Percentiles rank a stretch among this genome's conserved stretches.
Evolutionary conservation across 352 stramenopile genomes (phyloP).

Genomic region (Globisporangium alternatum): DNA sequence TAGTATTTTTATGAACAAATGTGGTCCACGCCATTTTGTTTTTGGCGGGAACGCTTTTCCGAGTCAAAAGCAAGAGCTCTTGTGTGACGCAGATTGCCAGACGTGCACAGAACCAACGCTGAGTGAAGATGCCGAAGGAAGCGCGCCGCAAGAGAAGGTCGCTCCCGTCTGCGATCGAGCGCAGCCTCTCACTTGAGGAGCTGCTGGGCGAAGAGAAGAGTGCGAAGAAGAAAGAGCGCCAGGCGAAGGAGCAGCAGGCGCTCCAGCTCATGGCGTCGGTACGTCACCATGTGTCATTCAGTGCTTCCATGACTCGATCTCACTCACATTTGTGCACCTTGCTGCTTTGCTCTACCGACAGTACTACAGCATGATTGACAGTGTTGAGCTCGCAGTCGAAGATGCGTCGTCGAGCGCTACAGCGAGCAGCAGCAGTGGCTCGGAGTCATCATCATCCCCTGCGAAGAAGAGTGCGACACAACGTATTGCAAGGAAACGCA

Average conservation of each 20-base stretch:
- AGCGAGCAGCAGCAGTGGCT: slow-evolving; percentile 4
- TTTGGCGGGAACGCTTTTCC: slow-evolving; percentile 2
- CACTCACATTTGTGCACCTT: neutral
- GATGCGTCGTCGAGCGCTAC: neutral
- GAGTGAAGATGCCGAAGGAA: slow-evolving; percentile 3
- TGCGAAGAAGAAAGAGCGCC: slow-evolving; percentile 9
- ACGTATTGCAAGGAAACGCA: neutral
- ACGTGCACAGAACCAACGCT: neutral
- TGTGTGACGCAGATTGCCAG: neutral
- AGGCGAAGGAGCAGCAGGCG: slow-evolving; percentile 7
- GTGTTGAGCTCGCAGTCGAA: neutral
- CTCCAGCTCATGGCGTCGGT: slow-evolving; percentile 10
- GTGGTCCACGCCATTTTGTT: neutral
- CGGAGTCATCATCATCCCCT: neutral
- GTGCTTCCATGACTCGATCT: neutral
- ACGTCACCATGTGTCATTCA: neutral
- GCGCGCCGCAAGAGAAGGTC: slow-evolving; percentile 2
- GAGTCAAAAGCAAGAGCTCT: neutral
- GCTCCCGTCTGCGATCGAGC: slow-evolving; percentile 1
- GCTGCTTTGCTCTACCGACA: neutral
- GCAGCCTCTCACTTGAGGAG: neutral
- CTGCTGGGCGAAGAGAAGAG: slow-evolving; percentile 4
- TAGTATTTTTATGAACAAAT: neutral
- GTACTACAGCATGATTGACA: slow-evolving; percentile 8
- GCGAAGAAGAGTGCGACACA: neutral